These are phyloP conservation scores for Myxozyma neotropica DNA, from an alignment of 805 yeast genomes.

Conservation along the genomic window DNA sequence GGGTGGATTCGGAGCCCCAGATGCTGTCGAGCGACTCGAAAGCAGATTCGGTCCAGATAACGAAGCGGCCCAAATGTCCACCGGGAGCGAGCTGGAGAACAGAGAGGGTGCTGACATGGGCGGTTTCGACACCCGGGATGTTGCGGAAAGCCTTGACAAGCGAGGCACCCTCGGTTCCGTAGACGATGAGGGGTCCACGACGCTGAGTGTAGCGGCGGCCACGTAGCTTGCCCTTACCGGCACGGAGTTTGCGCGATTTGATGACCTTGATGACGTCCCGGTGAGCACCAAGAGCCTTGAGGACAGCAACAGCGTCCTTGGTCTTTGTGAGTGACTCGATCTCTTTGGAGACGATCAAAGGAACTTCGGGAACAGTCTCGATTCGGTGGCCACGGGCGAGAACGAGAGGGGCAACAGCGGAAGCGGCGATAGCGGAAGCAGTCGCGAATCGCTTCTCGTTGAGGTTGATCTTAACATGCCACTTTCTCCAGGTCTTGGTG, in stretches of 20 bases:
- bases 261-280: slow-evolving; percentile 96
- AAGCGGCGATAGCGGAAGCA: slow-evolving; percentile 99
- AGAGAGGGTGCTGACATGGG: slow-evolving; percentile 88
- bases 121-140: slow-evolving; percentile 99
- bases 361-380: slow-evolving; percentile 97
- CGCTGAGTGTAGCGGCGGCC: slow-evolving; percentile 99
- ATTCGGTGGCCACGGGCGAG: slow-evolving; percentile 99
- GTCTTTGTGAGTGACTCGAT: slow-evolving; percentile 93
- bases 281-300: slow-evolving; percentile 99
- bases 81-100: slow-evolving; percentile 99
- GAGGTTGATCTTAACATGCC: slow-evolving; percentile 99
- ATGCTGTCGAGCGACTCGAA: slow-evolving; percentile 93
- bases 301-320: slow-evolving; percentile 97
- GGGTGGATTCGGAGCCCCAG: slow-evolving; percentile 91
- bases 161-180: slow-evolving; percentile 92
- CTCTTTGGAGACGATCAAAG: slow-evolving; percentile 93
- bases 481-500: slow-evolving; percentile 99
- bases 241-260: slow-evolving; percentile 98
- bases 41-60: slow-evolving; percentile 99
- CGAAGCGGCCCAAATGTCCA: slow-evolving; percentile 99
- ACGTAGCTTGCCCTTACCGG: slow-evolving; percentile 99
- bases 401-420: slow-evolving; percentile 97
- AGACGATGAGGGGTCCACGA: slow-evolving; percentile 99
- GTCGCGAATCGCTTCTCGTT: slow-evolving; percentile 99
- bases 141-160: slow-evolving; percentile 98